phyloP scores from a whole-genome alignment of 305 asterid genomes.

The Striga hermonthica region DNA sequence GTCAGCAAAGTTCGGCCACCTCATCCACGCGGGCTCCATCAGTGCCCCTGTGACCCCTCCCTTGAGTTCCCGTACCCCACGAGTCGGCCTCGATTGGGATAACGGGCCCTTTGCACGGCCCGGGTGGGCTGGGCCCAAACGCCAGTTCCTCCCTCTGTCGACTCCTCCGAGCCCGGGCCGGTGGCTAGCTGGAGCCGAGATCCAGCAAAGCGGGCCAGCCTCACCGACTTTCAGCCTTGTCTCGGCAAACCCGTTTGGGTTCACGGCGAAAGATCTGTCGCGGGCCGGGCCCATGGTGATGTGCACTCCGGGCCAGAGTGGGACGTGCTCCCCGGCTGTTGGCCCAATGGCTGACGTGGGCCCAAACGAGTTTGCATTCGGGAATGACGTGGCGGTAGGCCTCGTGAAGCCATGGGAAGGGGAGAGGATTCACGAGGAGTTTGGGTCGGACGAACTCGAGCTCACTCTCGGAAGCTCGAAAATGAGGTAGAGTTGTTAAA shows the following conservation, averaged over 20 bases:
- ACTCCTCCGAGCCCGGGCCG: constrained; percentile 81
- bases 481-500: constrained; percentile 41
- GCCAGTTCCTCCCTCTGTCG: constrained; percentile 60
- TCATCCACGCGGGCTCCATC: constrained; percentile 62
- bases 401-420: constrained; percentile 94
- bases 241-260: constrained; percentile 64
- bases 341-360: constrained; percentile 67
- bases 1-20: constrained; percentile 46
- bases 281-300: constrained; percentile 45
- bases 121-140: constrained; percentile 44
- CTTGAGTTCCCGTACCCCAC: constrained; percentile 62
- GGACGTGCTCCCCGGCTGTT: constrained; percentile 76
- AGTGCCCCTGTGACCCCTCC: constrained; percentile 94
- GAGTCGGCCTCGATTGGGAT: constrained; percentile 39
- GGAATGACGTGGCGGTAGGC: constrained; percentile 40
- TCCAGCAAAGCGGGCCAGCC: constrained; percentile 52
- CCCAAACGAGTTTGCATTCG: constrained; percentile 68
- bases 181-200: constrained; percentile 48
- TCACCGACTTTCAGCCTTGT: constrained; percentile 83
- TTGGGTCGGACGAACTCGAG: constrained; percentile 74
- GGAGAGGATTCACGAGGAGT: constrained; percentile 83
- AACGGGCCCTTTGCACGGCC: constrained; percentile 31
- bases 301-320: constrained; percentile 81
- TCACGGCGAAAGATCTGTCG: constrained; percentile 41
- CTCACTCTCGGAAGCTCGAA: constrained; percentile 82